Conservation (phyloP, 306 rosid genomes). For the Cucumis melo region DNA sequence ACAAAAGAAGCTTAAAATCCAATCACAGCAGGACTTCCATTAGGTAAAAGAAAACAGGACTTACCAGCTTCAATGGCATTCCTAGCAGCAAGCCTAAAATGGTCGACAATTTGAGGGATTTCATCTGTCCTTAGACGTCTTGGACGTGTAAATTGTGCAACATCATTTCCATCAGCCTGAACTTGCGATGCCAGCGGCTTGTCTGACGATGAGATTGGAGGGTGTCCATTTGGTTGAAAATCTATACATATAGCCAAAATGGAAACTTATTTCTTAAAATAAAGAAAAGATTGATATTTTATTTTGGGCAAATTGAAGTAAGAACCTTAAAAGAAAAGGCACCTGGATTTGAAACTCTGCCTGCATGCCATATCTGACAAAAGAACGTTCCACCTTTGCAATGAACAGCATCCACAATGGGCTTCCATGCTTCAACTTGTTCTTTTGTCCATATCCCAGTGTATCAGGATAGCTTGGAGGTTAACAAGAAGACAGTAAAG, state of each 20-base stretch:
- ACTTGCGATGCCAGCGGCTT: slow-evolving; percentile 20
- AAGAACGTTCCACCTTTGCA: slow-evolving; percentile 31
- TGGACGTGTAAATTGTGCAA: slow-evolving; percentile 29
- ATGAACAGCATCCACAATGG: slow-evolving; percentile 37
- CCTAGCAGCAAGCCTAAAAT: slow-evolving; percentile 44
- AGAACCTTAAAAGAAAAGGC: neutral
- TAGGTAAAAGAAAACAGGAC: neutral
- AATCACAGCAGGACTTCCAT: neutral
- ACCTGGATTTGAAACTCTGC: slow-evolving; percentile 31
- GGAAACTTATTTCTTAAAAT: neutral
- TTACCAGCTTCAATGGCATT: slow-evolving; percentile 75
- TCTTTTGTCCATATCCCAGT: slow-evolving; percentile 36
- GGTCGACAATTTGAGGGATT: slow-evolving; percentile 38
- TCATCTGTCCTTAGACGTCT: slow-evolving; percentile 46
- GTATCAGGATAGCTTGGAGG: slow-evolving; percentile 16
- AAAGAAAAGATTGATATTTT: neutral
- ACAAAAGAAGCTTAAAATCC: neutral
- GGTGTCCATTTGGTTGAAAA: slow-evolving; percentile 33
- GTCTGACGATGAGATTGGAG: slow-evolving; percentile 53
- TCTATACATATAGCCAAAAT: slow-evolving; percentile 9
- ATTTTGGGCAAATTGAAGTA: neutral
- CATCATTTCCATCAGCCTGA: slow-evolving; percentile 21
- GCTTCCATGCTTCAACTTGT: slow-evolving; percentile 44
- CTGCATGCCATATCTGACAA: slow-evolving; percentile 31
- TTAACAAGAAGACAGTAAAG: neutral